Conservation (phyloP, 352 stramenopile genomes). For the Phytophthora meadii region DNA sequence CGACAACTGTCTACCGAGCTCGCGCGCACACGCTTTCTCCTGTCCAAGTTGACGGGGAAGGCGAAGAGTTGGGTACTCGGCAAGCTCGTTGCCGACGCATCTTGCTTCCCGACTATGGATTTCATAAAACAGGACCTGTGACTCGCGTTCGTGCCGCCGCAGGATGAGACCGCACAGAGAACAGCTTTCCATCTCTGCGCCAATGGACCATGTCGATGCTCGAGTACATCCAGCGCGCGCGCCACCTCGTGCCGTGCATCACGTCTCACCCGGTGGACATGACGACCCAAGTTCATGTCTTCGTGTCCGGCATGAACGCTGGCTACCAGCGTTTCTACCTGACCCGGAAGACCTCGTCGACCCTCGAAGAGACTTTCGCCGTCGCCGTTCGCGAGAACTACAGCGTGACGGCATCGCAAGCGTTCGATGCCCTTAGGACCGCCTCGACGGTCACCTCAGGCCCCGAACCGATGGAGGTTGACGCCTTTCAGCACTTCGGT, state of each 20-base stretch:
- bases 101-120: slow-evolving; percentile 11
- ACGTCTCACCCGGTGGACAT: slow-evolving; percentile 28
- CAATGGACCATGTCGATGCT: no score
- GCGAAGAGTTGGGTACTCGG: slow-evolving; percentile 23
- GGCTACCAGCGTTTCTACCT: slow-evolving; percentile 9
- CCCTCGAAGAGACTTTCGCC: background rate
- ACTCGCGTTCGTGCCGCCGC: slow-evolving; percentile 22
- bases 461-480: slow-evolving; percentile 23
- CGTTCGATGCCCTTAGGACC: background rate
- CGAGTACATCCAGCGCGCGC: no score
- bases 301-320: slow-evolving; percentile 7
- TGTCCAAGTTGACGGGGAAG: slow-evolving; percentile 21
- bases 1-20: slow-evolving; percentile 20
- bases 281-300: slow-evolving; percentile 25
- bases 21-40: slow-evolving; percentile 1
- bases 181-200: no score
- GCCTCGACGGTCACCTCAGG: background rate
- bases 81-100: slow-evolving; percentile 12
- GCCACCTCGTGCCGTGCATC: no score
- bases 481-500: slow-evolving; percentile 10
- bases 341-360: background rate
- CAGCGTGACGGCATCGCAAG: slow-evolving; percentile 20
- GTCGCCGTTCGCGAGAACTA: slow-evolving; percentile 24
- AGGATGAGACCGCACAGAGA: slow-evolving; percentile 24
- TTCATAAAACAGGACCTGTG: slow-evolving; percentile 13